A percentile compares a stretch with the other conserved stretches of the same genome.
phyloP scores from a whole-genome alignment of 768 basidiomycete genomes.

The Hemileccinum rubropunctum region DNA sequence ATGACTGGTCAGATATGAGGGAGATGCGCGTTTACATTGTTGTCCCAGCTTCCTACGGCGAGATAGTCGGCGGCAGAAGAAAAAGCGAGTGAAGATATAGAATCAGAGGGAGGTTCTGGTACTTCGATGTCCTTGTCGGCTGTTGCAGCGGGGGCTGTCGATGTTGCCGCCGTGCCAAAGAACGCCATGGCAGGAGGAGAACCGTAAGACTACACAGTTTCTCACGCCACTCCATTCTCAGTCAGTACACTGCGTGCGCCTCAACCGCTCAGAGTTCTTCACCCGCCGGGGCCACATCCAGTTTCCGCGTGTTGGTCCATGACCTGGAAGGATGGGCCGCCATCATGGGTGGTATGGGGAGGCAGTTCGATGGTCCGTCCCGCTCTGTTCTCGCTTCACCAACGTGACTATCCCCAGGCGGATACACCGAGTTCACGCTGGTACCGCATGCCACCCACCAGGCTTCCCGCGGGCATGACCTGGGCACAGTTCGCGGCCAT shows the following conservation, averaged over 20 bases:
- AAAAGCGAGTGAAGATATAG: slow-evolving; percentile 82
- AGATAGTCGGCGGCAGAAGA: slow-evolving; percentile 85
- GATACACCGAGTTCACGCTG: slow-evolving; percentile 27
- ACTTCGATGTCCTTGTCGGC: slow-evolving; percentile 81
- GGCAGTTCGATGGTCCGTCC: too few relatives aligned
- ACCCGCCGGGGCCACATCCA: too few relatives aligned
- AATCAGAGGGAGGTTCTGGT: slow-evolving; percentile 77
- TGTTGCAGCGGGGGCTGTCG: slow-evolving; percentile 36
- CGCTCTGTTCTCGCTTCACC: too few relatives aligned
- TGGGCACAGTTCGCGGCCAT: background rate
- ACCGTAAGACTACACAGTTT: slow-evolving; percentile 9
- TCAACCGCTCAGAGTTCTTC: too few relatives aligned
- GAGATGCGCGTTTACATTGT: slow-evolving; percentile 54
- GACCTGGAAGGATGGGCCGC: too few relatives aligned
- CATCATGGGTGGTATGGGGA: too few relatives aligned
- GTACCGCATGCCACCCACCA: slow-evolving; percentile 23
- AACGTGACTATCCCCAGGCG: too few relatives aligned
- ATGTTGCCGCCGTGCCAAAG: slow-evolving; percentile 34
- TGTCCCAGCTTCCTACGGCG: slow-evolving; percentile 93
- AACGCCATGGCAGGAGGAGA: slow-evolving; percentile 38
- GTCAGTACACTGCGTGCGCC: too few relatives aligned
- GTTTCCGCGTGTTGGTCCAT: too few relatives aligned
- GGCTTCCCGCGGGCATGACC: too few relatives aligned
- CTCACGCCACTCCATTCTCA: slow-evolving; percentile 25
- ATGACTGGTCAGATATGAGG: background rate